Evolutionary conservation across 306 rosid species (phyloP).

Genomic region (Ziziphus jujuba): DNA sequence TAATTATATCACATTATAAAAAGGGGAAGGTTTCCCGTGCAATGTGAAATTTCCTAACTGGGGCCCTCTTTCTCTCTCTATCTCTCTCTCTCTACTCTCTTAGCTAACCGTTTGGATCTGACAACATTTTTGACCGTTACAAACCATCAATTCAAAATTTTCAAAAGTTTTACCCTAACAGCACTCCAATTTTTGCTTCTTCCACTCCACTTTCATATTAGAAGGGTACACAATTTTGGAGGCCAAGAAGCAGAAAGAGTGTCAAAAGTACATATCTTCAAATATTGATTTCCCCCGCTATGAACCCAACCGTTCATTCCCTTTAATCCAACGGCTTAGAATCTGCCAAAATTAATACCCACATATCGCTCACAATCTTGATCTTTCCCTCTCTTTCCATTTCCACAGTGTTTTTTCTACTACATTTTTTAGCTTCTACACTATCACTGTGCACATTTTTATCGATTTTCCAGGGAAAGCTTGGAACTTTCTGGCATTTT

Average conservation of each 20-base stretch:
- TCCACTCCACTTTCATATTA: slow-evolving; percentile 19
- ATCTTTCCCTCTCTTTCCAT: slow-evolving; percentile 22
- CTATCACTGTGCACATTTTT: background rate
- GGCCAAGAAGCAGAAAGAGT: slow-evolving; percentile 28
- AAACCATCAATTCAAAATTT: slow-evolving; percentile 34
- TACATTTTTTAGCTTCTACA: slow-evolving; percentile 3
- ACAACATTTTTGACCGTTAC: slow-evolving; percentile 65
- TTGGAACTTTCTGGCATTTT: slow-evolving; percentile 7
- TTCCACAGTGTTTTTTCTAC: background rate
- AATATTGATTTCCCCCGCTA: slow-evolving; percentile 30
- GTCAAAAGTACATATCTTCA: slow-evolving; percentile 19
- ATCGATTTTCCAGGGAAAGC: background rate
- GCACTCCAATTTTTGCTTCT: slow-evolving; percentile 27
- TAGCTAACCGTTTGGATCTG: slow-evolving; percentile 40
- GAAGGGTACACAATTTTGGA: background rate
- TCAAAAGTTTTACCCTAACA: background rate
- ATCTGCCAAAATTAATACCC: slow-evolving; percentile 30
- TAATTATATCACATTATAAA: slow-evolving; percentile 22
- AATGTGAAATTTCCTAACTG: background rate
- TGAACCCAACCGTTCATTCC: slow-evolving; percentile 21
- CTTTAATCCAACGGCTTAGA: slow-evolving; percentile 43
- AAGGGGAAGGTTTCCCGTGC: slow-evolving; percentile 18
- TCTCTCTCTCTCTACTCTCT: slow-evolving; percentile 13
- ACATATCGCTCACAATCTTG: slow-evolving; percentile 14
- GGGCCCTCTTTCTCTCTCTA: slow-evolving; percentile 37